These are phyloP conservation scores for Mycena filopes DNA, from an alignment of 768 basidiomycete species.

Conservation along the genomic window DNA sequence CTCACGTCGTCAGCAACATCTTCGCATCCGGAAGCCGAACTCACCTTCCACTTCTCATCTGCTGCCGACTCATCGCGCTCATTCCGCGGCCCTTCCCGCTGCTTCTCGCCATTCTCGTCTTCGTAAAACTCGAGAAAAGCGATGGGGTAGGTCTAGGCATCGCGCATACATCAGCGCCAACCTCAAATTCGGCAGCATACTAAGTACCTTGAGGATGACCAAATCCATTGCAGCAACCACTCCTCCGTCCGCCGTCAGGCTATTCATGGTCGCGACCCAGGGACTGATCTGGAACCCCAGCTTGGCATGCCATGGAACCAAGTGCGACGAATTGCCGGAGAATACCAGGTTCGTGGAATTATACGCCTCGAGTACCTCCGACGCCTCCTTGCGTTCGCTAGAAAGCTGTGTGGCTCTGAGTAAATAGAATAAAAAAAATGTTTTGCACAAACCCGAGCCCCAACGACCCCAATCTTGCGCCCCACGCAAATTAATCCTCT, in stretches of 20 bases:
- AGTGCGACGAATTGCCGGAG: conserved; percentile 85
- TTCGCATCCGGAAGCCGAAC: conserved; percentile 28
- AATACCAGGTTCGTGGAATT: conserved; percentile 72
- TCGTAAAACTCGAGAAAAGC: conserved; percentile 81
- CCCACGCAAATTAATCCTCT: conserved; percentile 78
- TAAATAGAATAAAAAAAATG: conserved; percentile 4
- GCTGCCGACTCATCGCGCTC: conserved; percentile 73
- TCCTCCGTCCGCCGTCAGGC: conserved; percentile 87
- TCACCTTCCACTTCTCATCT: conserved; percentile 79
- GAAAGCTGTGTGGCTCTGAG: conserved; percentile 60
- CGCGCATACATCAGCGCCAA: not conserved
- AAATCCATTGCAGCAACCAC: conserved; percentile 79
- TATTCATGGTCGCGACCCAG: conserved; percentile 80
- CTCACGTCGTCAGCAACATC: conserved; percentile 19
- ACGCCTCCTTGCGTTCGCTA: conserved; percentile 77
- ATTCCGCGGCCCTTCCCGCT: conserved; percentile 70
- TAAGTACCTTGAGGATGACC: conserved; percentile 69
- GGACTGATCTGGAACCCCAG: conserved; percentile 80
- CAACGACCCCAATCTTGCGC: conserved; percentile 83
- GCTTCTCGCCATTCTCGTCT: conserved; percentile 58
- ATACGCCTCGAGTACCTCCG: conserved; percentile 86
- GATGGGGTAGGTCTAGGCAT: conserved; percentile 71
- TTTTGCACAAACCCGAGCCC: conserved; percentile 72
- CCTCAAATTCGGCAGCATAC: not conserved
- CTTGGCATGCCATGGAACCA: conserved; percentile 89